Evolutionary conservation across 306 rosid species (phyloP).

Genomic region (cucumber (Cucumis sativus)): Cucumber_9930_V3 NC_026657.2:11108001-11108500

Average conservation of each 20-base stretch:
- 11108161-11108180: background rate
- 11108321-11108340: too few relatives aligned
- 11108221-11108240: too few relatives aligned
- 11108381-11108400: too few relatives aligned
- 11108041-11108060: background rate
- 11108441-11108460: too few relatives aligned
- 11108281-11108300: background rate
- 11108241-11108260: background rate
- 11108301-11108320: background rate
- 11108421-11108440: too few relatives aligned
- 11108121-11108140: background rate
- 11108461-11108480: too few relatives aligned
- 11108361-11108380: too few relatives aligned
- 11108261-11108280: background rate
- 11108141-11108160: background rate
- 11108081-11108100: background rate
- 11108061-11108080: background rate
- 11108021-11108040: conserved; percentile 1
- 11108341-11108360: too few relatives aligned
- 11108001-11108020: background rate
- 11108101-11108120: background rate
- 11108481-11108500: too few relatives aligned
- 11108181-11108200: background rate
- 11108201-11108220: background rate
- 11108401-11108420: too few relatives aligned